Conservation (phyloP, 225 moss, liverwort and hornwort genomes). For the Antitrichia curtipendula region DNA sequence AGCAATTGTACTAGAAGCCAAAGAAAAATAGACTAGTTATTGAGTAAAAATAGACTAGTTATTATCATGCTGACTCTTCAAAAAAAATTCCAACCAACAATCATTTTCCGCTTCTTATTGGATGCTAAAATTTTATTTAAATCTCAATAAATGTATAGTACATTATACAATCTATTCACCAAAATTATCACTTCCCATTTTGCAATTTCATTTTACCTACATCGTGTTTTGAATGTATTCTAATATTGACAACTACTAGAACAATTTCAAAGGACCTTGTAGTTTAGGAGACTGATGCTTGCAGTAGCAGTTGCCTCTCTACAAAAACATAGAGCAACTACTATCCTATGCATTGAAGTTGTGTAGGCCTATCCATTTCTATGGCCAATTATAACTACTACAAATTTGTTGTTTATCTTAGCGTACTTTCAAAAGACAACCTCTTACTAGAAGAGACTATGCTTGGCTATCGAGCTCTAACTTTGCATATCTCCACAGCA, state of each 20-base stretch:
- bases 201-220: not conserved
- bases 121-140: not conserved
- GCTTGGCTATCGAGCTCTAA: not conserved
- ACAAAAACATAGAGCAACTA: no score
- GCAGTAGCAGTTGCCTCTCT: no score
- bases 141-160: not conserved
- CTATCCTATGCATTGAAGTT: not conserved
- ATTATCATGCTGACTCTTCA: no score
- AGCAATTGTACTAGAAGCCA: no score
- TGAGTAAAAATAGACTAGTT: no score
- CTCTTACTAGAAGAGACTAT: not conserved
- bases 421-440: accelerated
- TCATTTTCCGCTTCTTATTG: no score
- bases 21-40: no score
- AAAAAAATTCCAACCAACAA: no score
- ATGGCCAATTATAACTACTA: not conserved
- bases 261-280: not conserved
- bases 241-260: not conserved
- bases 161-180: not conserved
- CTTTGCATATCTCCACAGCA: not conserved
- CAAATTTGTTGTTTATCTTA: not conserved
- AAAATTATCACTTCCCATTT: not conserved
- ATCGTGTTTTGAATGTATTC: not conserved
- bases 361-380: not conserved
- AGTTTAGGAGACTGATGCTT: no score